Conservation (phyloP, 495 filamentous ascomycete species). For the Tuber borchii region DNA sequence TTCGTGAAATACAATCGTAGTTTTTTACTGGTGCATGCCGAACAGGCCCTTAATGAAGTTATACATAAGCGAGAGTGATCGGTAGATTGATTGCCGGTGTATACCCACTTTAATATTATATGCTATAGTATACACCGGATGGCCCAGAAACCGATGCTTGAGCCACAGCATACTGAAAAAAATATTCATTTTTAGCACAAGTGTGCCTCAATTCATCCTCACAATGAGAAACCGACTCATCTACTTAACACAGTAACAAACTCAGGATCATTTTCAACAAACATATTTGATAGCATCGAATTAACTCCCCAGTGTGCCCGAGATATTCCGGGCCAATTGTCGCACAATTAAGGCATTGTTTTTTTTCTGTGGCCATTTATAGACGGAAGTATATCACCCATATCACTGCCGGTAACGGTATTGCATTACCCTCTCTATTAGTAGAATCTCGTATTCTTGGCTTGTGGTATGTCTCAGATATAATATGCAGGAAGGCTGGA, state of each 20-base stretch:
- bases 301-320: background rate
- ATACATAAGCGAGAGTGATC: background rate
- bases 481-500: background rate
- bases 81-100: background rate
- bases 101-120: background rate
- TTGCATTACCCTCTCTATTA: background rate
- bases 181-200: background rate
- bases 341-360: background rate
- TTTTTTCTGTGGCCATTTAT: background rate
- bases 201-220: background rate
- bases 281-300: background rate
- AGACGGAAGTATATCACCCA: background rate
- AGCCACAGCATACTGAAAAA: background rate
- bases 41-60: background rate
- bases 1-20: too few relatives aligned
- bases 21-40: too few relatives aligned
- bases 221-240: background rate
- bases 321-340: background rate
- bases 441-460: background rate
- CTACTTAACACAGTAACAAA: background rate
- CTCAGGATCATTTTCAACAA: background rate
- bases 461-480: background rate
- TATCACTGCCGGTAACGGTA: background rate
- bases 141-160: background rate
- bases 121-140: background rate